A percentile compares a stretch with the other conserved stretches of the same genome.
Conservation (phyloP, 441 rosid genomes). For the Eruca vesicaria region DNA sequence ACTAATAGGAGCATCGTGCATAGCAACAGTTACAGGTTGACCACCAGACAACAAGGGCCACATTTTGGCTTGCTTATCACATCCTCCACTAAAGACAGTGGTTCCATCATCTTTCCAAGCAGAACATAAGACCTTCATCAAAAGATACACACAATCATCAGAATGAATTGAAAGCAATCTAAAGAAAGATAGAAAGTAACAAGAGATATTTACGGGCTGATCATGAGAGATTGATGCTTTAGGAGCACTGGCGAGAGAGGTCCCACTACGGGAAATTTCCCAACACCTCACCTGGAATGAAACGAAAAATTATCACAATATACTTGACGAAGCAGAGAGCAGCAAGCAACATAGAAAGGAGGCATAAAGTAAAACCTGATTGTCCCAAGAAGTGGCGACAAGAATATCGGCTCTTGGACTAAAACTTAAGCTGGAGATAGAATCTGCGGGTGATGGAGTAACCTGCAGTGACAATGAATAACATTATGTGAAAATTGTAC, state of each 20-base stretch:
- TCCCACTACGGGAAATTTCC: conserved; percentile 73
- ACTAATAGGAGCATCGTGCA: conserved; percentile 87
- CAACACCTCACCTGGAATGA: conserved; percentile 79
- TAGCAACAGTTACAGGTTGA: conserved; percentile 86
- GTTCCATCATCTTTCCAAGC: conserved; percentile 98
- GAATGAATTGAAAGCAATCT: conserved; percentile 6
- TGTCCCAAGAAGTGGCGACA: conserved; percentile 97
- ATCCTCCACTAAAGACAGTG: conserved; percentile 91
- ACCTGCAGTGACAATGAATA: conserved; percentile 46
- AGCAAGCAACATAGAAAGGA: neutral
- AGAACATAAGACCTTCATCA: conserved; percentile 80
- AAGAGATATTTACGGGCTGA: conserved; percentile 66
- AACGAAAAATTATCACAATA: conserved; percentile 11
- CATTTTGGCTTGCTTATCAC: conserved; percentile 98
- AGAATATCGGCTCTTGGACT: conserved; percentile 89
- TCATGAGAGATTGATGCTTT: conserved; percentile 88
- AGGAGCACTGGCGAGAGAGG: conserved; percentile 56
- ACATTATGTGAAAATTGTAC: neutral
- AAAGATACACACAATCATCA: neutral
- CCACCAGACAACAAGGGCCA: conserved; percentile 88
- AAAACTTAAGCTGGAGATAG: conserved; percentile 84
- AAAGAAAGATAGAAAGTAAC: conserved; percentile 3
- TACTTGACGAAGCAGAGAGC: neutral
- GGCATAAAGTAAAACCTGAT: conserved; percentile 64
- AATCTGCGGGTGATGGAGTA: conserved; percentile 78